phyloP scores from a whole-genome alignment of 495 filamentous ascomycete genomes.

The Aspergillus nidulans region DNA sequence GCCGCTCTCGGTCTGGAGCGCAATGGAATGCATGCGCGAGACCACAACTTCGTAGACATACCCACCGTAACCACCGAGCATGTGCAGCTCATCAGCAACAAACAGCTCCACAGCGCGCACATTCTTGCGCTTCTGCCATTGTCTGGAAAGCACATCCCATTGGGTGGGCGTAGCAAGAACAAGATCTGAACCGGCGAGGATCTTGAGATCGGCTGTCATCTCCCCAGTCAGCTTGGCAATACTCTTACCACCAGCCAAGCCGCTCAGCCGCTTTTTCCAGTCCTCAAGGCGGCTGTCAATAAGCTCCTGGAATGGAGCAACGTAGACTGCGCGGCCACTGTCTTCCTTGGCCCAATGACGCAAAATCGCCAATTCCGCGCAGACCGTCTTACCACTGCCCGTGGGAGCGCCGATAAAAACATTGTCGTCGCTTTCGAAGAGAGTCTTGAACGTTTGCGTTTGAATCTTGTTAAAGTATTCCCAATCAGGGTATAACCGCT shows the following conservation, averaged over 20 bases:
- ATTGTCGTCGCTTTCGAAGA: conserved; percentile 86
- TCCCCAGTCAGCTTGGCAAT: conserved; percentile 95
- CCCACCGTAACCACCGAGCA: conserved; percentile 86
- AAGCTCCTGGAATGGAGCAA: conserved; percentile 94
- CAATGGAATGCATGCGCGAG: conserved; percentile 95
- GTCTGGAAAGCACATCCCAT: conserved; percentile 92
- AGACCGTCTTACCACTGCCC: conserved; percentile 94
- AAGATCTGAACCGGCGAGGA: conserved; percentile 83
- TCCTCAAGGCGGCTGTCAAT: conserved; percentile 75
- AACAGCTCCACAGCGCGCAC: conserved; percentile 87
- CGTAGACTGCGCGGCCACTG: conserved; percentile 79
- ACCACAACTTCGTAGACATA: conserved; percentile 95
- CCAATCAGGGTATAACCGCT: conserved; percentile 78
- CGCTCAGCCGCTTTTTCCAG: conserved; percentile 73
- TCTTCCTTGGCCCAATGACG: conserved; percentile 75
- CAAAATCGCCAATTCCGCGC: conserved; percentile 88
- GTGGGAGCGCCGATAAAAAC: conserved; percentile 87
- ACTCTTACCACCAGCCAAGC: conserved; percentile 77
- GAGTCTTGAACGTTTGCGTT: conserved; percentile 91
- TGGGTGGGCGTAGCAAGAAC: conserved; percentile 89
- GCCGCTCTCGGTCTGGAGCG: conserved; percentile 75
- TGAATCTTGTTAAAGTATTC: conserved; percentile 95
- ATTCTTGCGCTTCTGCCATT: conserved; percentile 95
- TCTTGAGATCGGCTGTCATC: conserved; percentile 82
- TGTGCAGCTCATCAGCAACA: conserved; percentile 93